A percentile compares a stretch with the other conserved stretches of the same genome.
Evolutionary conservation across 2,329 filamentous ascomycete species (phyloP).

Genomic region (Botryotinia convoluta): DNA sequence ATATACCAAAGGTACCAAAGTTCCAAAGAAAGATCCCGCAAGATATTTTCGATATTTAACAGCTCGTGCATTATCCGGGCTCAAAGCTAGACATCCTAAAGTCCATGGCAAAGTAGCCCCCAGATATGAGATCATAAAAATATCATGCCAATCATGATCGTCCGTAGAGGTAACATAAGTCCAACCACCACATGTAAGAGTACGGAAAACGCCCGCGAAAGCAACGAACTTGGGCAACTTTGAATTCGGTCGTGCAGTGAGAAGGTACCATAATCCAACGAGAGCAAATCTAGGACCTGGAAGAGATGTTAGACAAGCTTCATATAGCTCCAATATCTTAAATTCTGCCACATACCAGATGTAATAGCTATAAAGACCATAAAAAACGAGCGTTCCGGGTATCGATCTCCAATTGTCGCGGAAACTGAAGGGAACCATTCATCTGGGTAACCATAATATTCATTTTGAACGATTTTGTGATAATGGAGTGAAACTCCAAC

Average conservation of each 20-base stretch:
- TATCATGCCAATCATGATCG: slow-evolving; percentile 97
- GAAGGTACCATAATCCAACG: slow-evolving; percentile 86
- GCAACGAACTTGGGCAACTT: slow-evolving; percentile 79
- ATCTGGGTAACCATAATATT: slow-evolving; percentile 89
- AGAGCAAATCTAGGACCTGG: slow-evolving; percentile 87
- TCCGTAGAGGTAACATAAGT: slow-evolving; percentile 98
- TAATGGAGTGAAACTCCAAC: slow-evolving; percentile 84
- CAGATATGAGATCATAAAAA: slow-evolving; percentile 98
- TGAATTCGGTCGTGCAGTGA: slow-evolving; percentile 74
- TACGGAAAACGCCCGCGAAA: slow-evolving; percentile 78
- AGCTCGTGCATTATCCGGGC: slow-evolving; percentile 77
- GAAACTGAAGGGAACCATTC: slow-evolving; percentile 98
- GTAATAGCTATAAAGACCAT: slow-evolving; percentile 97
- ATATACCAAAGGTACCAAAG: slow-evolving; percentile 85
- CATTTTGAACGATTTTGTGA: slow-evolving; percentile 95
- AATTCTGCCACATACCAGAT: slow-evolving; percentile 58
- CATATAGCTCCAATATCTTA: neutral
- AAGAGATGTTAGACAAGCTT: slow-evolving; percentile 24
- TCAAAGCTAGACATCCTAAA: slow-evolving; percentile 80
- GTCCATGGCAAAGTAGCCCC: slow-evolving; percentile 96
- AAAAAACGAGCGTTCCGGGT: slow-evolving; percentile 94
- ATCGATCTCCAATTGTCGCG: slow-evolving; percentile 93
- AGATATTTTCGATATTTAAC: slow-evolving; percentile 88
- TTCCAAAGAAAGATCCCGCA: slow-evolving; percentile 82
- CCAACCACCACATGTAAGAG: slow-evolving; percentile 94